phyloP scores from a whole-genome alignment of 768 basidiomycete genomes.

The Erythrobasidium yunnanense region DNA sequence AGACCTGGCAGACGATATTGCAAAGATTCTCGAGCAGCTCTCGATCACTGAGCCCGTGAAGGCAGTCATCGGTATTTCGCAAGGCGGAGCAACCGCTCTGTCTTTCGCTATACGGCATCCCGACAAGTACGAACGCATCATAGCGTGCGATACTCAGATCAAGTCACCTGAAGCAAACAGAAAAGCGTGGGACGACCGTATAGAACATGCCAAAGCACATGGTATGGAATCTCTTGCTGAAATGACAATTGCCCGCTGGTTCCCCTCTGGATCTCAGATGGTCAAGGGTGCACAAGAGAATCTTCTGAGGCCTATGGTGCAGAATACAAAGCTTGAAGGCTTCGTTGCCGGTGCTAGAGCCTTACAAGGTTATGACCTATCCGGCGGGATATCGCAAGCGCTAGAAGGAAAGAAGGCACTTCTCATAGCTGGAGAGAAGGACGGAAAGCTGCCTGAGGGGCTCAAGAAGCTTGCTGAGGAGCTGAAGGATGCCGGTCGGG shows the following conservation, averaged over 20 bases:
- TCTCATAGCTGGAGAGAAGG: slow-evolving; percentile 40
- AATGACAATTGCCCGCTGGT: slow-evolving; percentile 40
- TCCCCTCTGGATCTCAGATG: slow-evolving; percentile 35
- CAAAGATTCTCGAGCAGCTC: slow-evolving; percentile 36
- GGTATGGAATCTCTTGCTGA: slow-evolving; percentile 38
- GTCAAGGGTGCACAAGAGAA: slow-evolving; percentile 33
- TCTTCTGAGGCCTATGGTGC: slow-evolving; percentile 36
- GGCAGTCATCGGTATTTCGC: slow-evolving; percentile 42
- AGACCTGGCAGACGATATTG: slow-evolving; percentile 39
- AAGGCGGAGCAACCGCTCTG: slow-evolving; percentile 41
- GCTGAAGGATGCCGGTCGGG: slow-evolving; percentile 34
- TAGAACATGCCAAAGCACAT: slow-evolving; percentile 36
- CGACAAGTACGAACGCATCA: slow-evolving; percentile 30
- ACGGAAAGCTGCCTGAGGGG: slow-evolving; percentile 40
- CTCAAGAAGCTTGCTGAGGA: slow-evolving; percentile 34
- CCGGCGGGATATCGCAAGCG: slow-evolving; percentile 34
- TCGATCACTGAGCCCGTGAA: slow-evolving; percentile 35
- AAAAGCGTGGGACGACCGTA: slow-evolving; percentile 42
- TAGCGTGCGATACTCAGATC: slow-evolving; percentile 42
- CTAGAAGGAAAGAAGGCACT: slow-evolving; percentile 37
- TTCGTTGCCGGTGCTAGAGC: slow-evolving; percentile 39
- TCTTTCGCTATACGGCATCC: slow-evolving; percentile 39
- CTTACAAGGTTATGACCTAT: slow-evolving; percentile 40
- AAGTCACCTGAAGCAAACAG: slow-evolving; percentile 39
- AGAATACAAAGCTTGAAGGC: slow-evolving; percentile 37